Evolutionary conservation across 2,329 filamentous ascomycete species (phyloP), one percentile per base, ranked within the genome.

Genomic region (Ceratocystiopsis minuta): DNA sequence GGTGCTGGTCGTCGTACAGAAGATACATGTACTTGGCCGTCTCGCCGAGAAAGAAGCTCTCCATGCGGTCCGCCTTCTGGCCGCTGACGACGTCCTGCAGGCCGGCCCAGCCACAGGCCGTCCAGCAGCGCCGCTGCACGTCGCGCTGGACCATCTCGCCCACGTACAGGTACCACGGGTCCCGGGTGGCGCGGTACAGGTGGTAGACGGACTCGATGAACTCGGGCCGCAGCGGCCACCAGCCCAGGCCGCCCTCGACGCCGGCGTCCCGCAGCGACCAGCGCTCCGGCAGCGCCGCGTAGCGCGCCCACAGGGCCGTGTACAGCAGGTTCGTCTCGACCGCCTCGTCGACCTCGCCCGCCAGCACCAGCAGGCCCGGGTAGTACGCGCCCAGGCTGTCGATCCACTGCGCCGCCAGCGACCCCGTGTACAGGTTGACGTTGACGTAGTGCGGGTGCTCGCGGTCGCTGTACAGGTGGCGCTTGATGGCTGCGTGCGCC

Each of bases 141-240:
- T 98, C 90, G 44, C 75, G 73, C 43, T 95, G 66, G 0, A 86
- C 79, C 90, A 98, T 98, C 58, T 98, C 90, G 24, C 87, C 90
- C 16, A 93, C 82, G 55, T 95, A 80, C 5, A 96, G 66, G 59
- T 95, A 96, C 87, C 88, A 98, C 0, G 87, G 87, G 57, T 98
- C 90, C 51, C 79, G 74, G 0, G 90, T 96, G 2, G 88, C 87
- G 40, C 82, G 79, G 57, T 92, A 96, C n/a, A 98, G 66, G 54
- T 96, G 84, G 60, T 93, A 98, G 0, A 83, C 94, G 1, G 86
- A 95, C 60, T 98, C 90, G 50, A 95, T 86, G 55, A 96, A 96
- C 57, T 98, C 90, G 6, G 90, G 90, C 18, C 90, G 75, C 17
- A 92, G 84, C 12, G 85, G 85, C 82, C 92, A 98, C 85, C 90